phyloP scores from a whole-genome alignment of 1,139 yeast species.

The Pichia terricola region DNA sequence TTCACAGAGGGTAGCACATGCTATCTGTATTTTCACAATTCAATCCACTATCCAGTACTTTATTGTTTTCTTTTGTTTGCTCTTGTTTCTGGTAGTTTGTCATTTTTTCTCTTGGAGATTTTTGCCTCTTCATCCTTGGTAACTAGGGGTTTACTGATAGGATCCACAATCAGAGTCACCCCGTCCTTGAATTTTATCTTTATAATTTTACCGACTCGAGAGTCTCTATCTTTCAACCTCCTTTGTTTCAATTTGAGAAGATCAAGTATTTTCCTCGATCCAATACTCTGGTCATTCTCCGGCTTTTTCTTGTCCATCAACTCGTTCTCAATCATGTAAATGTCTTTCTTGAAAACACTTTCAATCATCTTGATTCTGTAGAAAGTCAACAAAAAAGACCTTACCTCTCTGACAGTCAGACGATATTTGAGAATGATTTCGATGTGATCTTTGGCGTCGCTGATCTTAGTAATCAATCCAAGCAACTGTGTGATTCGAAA shows the following conservation, averaged over 20 bases:
- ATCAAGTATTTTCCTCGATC: too few relatives aligned
- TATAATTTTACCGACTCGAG: slow-evolving; percentile 18
- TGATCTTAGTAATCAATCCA: slow-evolving; percentile 32
- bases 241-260: slow-evolving; percentile 6
- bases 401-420: slow-evolving; percentile 36
- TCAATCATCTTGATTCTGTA: slow-evolving; percentile 24
- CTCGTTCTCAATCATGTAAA: not conserved
- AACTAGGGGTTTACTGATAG: slow-evolving; percentile 17
- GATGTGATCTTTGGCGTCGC: slow-evolving; percentile 27
- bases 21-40: too few relatives aligned
- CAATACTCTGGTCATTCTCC: slow-evolving; percentile 6
- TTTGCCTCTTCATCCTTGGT: not conserved
- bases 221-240: slow-evolving; percentile 13
- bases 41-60: too few relatives aligned
- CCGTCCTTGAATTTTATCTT: slow-evolving; percentile 19
- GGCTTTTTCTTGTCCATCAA: slow-evolving; percentile 1
- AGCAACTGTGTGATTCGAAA: slow-evolving; percentile 26
- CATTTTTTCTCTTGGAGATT: too few relatives aligned
- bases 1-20: too few relatives aligned
- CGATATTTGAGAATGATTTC: slow-evolving; percentile 34
- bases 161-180: slow-evolving; percentile 20
- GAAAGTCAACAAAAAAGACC: slow-evolving; percentile 30
- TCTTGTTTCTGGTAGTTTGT: too few relatives aligned
- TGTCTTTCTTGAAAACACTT: slow-evolving; percentile 15
- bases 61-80: too few relatives aligned